phyloP scores from a whole-genome alignment of 106 monocot species.

The Dioscorea dumetorum region DNA sequence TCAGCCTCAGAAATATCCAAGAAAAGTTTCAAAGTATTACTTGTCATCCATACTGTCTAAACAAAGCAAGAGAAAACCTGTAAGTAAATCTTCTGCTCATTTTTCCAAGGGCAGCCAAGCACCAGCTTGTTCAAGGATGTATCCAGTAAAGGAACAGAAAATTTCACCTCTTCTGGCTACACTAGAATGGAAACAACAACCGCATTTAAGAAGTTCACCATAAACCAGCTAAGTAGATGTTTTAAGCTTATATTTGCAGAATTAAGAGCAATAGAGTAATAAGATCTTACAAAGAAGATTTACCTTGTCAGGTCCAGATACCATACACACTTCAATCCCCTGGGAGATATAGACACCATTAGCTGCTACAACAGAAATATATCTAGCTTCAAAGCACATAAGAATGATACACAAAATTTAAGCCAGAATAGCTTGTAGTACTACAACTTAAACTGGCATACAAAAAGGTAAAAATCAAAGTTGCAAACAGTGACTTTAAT shows the following conservation, averaged over 20 bases:
- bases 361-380: no score
- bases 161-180: constrained; percentile 72
- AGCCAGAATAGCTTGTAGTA: no score
- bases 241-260: neutral
- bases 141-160: constrained; percentile 80
- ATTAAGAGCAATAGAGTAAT: neutral
- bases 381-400: no score
- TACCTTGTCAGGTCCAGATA: constrained; percentile 60
- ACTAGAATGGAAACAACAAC: constrained; percentile 12
- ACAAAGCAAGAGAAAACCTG: constrained; percentile 43
- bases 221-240: no score
- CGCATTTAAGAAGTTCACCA: neutral
- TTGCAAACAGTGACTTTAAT: no score
- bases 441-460: no score
- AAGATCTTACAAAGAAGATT: constrained; percentile 3
- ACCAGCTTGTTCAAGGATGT: constrained; percentile 58
- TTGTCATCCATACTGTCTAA: no score
- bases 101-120: constrained; percentile 56
- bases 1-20: no score
- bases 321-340: constrained; percentile 80
- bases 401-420: no score
- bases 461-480: no score
- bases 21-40: no score
- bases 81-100: constrained; percentile 67
- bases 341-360: constrained; percentile 13